Percentiles rank a stretch among this genome's conserved stretches.
phyloP scores from a whole-genome alignment of 352 stramenopile species.

The Globisporangium echinulatum region DNA sequence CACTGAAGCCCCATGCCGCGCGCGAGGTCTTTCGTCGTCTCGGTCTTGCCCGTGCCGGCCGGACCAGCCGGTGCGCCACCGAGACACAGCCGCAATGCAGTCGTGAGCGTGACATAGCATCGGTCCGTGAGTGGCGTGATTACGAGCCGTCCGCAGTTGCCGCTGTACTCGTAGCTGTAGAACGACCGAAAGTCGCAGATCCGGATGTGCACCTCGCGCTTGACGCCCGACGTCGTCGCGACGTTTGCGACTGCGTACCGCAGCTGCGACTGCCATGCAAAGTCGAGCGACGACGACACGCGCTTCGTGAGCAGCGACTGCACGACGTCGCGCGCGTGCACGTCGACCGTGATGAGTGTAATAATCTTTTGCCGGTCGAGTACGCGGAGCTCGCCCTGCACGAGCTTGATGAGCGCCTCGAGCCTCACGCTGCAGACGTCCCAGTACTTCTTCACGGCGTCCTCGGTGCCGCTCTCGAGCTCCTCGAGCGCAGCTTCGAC shows the following conservation, averaged over 20 bases:
- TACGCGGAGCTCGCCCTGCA: constrained; percentile 70
- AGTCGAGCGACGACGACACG: constrained; percentile 87
- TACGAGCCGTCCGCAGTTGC: constrained; percentile 90
- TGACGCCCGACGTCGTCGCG: constrained; percentile 22
- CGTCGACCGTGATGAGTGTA: constrained; percentile 96
- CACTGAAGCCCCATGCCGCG: constrained; percentile 70
- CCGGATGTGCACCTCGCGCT: constrained; percentile 78
- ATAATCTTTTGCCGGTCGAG: constrained; percentile 92
- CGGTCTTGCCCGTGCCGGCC: constrained; percentile 82
- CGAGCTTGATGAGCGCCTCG: constrained; percentile 91
- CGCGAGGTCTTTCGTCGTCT: constrained; percentile 82
- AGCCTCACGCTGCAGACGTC: constrained; percentile 88
- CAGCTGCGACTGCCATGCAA: constrained; percentile 95
- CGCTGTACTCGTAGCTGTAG: constrained; percentile 96
- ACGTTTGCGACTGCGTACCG: constrained; percentile 87
- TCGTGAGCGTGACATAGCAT: constrained; percentile 88
- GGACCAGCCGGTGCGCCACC: constrained; percentile 73
- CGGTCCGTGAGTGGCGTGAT: constrained; percentile 91
- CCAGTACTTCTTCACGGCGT: constrained; percentile 94
- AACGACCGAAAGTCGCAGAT: constrained; percentile 89
- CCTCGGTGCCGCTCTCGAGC: constrained; percentile 92
- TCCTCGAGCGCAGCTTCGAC: constrained; percentile 90
- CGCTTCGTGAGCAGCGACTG: constrained; percentile 91
- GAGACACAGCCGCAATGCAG: constrained; percentile 67
- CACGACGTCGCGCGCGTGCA: constrained; percentile 94